These are phyloP conservation scores for Amanita exitialis DNA, from an alignment of 768 basidiomycete species.

Conservation along the genomic window DNA sequence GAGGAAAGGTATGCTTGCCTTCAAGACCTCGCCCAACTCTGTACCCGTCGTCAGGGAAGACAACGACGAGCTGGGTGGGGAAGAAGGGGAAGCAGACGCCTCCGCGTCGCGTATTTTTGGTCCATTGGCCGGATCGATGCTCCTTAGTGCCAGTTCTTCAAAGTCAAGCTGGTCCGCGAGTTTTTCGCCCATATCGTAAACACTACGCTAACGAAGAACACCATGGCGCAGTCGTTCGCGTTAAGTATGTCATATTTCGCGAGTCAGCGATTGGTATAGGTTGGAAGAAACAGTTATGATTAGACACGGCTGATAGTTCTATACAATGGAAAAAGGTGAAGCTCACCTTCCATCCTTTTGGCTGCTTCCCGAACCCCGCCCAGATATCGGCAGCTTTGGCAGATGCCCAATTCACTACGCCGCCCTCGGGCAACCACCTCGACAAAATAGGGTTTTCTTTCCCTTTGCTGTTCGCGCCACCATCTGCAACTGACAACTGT, in stretches of 20 bases:
- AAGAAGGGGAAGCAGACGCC: conserved; percentile 8
- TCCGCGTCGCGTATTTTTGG: conserved; percentile 25
- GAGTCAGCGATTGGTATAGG: too few species aligned
- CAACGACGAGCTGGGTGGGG: neutral
- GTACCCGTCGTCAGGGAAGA: neutral
- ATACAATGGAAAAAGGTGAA: neutral
- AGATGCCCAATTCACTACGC: conserved; percentile 36
- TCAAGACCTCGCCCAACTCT: neutral
- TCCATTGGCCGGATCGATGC: conserved; percentile 59
- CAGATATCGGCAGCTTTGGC: conserved; percentile 47
- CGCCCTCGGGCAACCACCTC: conserved; percentile 28
- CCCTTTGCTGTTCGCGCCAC: conserved; percentile 7
- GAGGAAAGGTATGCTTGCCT: neutral
- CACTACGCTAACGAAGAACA: conserved; percentile 28
- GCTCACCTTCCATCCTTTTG: conserved; percentile 67
- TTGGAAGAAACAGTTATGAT: too few species aligned
- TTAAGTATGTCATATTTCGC: neutral
- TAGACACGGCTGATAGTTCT: neutral
- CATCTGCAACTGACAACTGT: conserved; percentile 8
- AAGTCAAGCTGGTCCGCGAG: conserved; percentile 67
- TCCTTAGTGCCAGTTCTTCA: conserved; percentile 70
- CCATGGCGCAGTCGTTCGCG: neutral
- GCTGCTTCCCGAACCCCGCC: conserved; percentile 59
- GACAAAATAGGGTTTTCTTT: conserved; percentile 9
- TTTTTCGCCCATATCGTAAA: conserved; percentile 56